Evolutionary conservation across 2,329 filamentous ascomycete species (phyloP).

Genomic region (Monosporascus cannonballus): DNA sequence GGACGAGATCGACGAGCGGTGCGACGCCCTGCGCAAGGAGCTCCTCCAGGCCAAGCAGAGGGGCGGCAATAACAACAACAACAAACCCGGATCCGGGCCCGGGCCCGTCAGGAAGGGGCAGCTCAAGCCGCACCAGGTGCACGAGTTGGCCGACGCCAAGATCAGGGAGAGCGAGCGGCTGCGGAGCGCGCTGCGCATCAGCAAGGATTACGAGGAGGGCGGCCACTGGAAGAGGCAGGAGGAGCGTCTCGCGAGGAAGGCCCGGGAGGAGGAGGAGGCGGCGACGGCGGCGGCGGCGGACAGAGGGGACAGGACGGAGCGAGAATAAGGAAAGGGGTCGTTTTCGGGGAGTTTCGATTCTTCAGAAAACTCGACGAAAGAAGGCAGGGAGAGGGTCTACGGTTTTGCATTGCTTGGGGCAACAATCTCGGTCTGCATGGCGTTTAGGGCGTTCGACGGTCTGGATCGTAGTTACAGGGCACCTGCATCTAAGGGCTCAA

Average conservation of each 20-base stretch:
- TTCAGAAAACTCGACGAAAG: constrained; percentile 1
- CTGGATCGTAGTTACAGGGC: no score
- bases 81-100: constrained; percentile 26
- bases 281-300: constrained; percentile 1
- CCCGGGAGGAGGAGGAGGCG: constrained; percentile 32
- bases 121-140: constrained; percentile 88
- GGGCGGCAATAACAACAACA: background rate
- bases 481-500: no score
- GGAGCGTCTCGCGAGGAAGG: constrained; percentile 48
- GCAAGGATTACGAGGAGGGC: constrained; percentile 78
- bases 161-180: constrained; percentile 90
- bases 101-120: constrained; percentile 38
- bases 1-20: constrained; percentile 80
- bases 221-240: constrained; percentile 82
- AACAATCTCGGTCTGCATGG: no score
- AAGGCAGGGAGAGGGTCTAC: background rate
- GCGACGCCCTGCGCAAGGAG: constrained; percentile 59
- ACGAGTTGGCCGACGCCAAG: constrained; percentile 94
- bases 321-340: background rate
- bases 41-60: constrained; percentile 43
- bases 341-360: background rate
- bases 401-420: no score
- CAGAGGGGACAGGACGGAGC: constrained; percentile 1
- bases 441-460: no score
- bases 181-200: constrained; percentile 79